Percentiles rank a stretch among this genome's conserved stretches.
Evolutionary conservation across 2,329 filamentous ascomycete species (phyloP).

Genomic region (Periconia macrospinosa): DNA sequence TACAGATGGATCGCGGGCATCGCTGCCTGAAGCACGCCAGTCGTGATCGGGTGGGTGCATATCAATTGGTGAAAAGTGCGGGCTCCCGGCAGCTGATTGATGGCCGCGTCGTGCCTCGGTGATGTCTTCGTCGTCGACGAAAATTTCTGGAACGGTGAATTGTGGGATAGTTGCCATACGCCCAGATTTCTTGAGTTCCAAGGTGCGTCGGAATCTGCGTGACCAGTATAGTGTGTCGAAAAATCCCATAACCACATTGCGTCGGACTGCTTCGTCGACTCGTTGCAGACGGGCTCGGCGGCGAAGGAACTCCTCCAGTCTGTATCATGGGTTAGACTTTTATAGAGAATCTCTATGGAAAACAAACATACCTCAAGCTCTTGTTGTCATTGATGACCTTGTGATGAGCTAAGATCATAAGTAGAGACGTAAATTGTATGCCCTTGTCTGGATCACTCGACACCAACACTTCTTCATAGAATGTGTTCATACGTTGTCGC

Average conservation of each 20-base stretch:
- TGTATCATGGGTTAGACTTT: constrained; percentile 39
- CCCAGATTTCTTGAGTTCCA: constrained; percentile 69
- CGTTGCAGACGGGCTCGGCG: constrained; percentile 87
- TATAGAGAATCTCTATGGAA: neutral
- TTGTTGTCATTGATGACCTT: constrained; percentile 99
- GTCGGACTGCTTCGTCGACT: constrained; percentile 90
- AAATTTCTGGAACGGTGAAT: constrained; percentile 85
- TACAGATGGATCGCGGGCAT: constrained; percentile 27
- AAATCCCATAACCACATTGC: constrained; percentile 89
- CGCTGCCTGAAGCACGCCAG: constrained; percentile 30
- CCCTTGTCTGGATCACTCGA: constrained; percentile 87
- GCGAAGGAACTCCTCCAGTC: constrained; percentile 90
- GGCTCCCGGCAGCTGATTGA: constrained; percentile 37
- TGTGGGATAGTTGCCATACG: constrained; percentile 79
- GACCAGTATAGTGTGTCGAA: constrained; percentile 94
- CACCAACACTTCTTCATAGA: constrained; percentile 95
- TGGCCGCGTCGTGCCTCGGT: constrained; percentile 42
- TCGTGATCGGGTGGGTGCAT: constrained; percentile 22
- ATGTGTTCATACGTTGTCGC: constrained; percentile 83
- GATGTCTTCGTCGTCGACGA: constrained; percentile 76
- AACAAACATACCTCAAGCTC: constrained; percentile 68
- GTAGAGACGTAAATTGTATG: constrained; percentile 85
- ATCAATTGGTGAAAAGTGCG: constrained; percentile 36
- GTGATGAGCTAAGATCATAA: constrained; percentile 97
- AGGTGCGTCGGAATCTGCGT: constrained; percentile 74